Conservation (phyloP, 768 basidiomycete genomes). For the Nidularia pulvinata region DNA sequence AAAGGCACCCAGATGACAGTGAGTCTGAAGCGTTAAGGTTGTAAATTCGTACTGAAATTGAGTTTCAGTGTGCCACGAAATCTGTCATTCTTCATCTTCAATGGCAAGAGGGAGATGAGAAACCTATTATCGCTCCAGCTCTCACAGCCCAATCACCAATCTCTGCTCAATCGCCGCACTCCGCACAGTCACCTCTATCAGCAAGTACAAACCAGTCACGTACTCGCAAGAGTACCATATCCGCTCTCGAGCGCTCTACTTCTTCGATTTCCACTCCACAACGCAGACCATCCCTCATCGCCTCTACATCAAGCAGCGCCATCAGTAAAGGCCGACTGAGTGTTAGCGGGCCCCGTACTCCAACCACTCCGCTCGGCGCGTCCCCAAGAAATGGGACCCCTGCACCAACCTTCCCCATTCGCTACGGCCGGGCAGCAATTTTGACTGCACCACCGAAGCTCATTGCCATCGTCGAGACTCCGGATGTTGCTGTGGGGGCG, state of each 20-base stretch:
- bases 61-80: slow-evolving; percentile 79
- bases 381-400: slow-evolving; percentile 42
- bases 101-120: slow-evolving; percentile 71
- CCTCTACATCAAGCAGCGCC: slow-evolving; percentile 17
- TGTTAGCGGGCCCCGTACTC: slow-evolving; percentile 34
- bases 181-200: slow-evolving; percentile 6
- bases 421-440: slow-evolving; percentile 72
- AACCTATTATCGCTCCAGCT: slow-evolving; percentile 15
- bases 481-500: slow-evolving; percentile 88
- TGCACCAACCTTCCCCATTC: slow-evolving; percentile 36
- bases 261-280: slow-evolving; percentile 43
- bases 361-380: slow-evolving; percentile 45
- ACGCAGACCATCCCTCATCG: slow-evolving; percentile 33
- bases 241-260: slow-evolving; percentile 54
- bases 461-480: slow-evolving; percentile 82
- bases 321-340: slow-evolving; percentile 38
- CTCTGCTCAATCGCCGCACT: background rate
- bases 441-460: slow-evolving; percentile 85
- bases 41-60: background rate
- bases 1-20: slow-evolving; percentile 92
- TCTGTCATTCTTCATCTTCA: slow-evolving; percentile 83
- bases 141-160: slow-evolving; percentile 17
- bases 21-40: slow-evolving; percentile 22
- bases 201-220: slow-evolving; percentile 8
- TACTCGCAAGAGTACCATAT: slow-evolving; percentile 43